Evolutionary conservation across 495 filamentous ascomycete species (phyloP).

Genomic region (Penicillium soppii): DNA sequence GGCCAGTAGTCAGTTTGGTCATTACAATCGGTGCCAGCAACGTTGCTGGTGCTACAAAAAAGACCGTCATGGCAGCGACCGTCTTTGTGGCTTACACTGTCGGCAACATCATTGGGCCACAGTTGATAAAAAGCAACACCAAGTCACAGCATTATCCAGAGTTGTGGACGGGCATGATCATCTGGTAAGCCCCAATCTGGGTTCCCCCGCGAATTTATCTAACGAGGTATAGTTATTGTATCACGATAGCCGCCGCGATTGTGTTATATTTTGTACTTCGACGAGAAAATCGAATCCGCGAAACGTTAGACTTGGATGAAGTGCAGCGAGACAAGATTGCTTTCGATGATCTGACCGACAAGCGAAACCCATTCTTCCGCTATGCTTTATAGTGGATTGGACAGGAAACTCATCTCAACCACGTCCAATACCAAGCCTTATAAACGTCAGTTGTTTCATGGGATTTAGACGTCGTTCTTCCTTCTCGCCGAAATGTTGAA

Average conservation of each 20-base stretch:
- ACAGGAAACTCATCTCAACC: too few species aligned
- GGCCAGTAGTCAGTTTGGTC: conserved; percentile 61
- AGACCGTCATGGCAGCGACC: conserved; percentile 67
- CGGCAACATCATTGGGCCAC: conserved; percentile 72
- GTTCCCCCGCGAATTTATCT: background rate
- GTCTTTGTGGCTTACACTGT: conserved; percentile 76
- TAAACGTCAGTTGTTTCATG: too few species aligned
- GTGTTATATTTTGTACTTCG: conserved; percentile 56
- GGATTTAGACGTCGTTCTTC: too few species aligned
- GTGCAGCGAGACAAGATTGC: conserved; percentile 61
- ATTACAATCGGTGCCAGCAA: conserved; percentile 70
- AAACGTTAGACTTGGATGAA: conserved; percentile 52
- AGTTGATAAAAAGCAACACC: conserved; percentile 62
- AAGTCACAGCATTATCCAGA: conserved; percentile 65
- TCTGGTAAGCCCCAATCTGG: conserved; percentile 52
- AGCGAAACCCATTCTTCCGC: conserved; percentile 71
- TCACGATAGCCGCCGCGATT: conserved; percentile 57
- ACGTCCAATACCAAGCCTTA: too few species aligned
- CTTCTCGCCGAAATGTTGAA: too few species aligned
- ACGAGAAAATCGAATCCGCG: conserved; percentile 55
- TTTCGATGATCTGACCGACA: conserved; percentile 73
- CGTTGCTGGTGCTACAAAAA: conserved; percentile 76
- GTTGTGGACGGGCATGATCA: conserved; percentile 68
- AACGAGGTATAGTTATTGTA: conserved; percentile 56
- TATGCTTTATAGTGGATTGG: conserved; percentile 56